phyloP scores from a whole-genome alignment of 192 early-diverging fungal genomes.

The Helicostylum pulchrum region DNA sequence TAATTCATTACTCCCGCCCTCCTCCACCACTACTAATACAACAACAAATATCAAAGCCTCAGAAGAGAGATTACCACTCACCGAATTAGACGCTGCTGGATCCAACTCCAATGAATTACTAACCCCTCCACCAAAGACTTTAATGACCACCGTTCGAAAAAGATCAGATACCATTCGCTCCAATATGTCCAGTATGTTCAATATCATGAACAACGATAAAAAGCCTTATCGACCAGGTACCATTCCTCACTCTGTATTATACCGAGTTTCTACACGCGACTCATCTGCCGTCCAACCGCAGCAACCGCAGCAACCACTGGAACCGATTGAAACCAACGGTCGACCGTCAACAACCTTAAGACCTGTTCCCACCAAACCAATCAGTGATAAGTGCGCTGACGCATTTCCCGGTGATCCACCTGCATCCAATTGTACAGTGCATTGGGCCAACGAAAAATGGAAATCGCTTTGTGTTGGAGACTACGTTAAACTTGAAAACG shows the following conservation, averaged over 20 bases:
- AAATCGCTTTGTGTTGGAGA: conserved; percentile 86
- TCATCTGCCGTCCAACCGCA: neutral
- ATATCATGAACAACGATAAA: neutral
- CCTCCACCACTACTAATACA: no score
- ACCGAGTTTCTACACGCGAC: conserved; percentile 20
- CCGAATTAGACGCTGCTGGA: neutral
- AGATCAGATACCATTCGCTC: conserved; percentile 31
- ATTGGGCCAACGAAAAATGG: conserved; percentile 77
- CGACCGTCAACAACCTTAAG: neutral
- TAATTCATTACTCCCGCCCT: neutral
- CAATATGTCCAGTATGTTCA: conserved; percentile 21
- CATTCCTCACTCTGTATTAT: conserved; percentile 47
- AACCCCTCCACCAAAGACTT: conserved; percentile 2
- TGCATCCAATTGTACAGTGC: conserved; percentile 21
- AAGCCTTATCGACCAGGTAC: conserved; percentile 35
- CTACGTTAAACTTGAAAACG: conserved; percentile 74
- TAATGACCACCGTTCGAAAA: conserved; percentile 16
- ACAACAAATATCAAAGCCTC: conserved; percentile 3
- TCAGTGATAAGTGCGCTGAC: conserved; percentile 1
- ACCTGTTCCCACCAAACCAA: no score
- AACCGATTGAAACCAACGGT: neutral
- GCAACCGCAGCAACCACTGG: neutral
- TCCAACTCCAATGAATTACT: neutral
- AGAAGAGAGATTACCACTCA: conserved; percentile 10
- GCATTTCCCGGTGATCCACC: conserved; percentile 19